These are phyloP conservation scores for Cantharellus anzutake DNA, from an alignment of 768 basidiomycete genomes.

Conservation along the genomic window DNA sequence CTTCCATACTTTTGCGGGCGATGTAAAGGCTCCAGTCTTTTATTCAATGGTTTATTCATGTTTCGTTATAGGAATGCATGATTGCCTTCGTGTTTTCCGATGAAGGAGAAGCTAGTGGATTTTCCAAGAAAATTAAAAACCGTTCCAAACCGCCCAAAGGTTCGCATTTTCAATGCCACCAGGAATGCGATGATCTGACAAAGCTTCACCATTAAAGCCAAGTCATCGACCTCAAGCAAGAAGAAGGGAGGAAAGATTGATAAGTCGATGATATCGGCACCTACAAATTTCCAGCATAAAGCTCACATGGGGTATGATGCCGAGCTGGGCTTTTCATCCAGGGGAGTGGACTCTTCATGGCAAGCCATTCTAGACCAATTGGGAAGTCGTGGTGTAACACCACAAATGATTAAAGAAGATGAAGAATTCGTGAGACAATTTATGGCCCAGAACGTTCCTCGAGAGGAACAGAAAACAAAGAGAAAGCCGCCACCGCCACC, in stretches of 20 bases:
- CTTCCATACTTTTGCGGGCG: conserved; percentile 84
- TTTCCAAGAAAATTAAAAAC: conserved; percentile 66
- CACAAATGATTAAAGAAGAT: conserved; percentile 51
- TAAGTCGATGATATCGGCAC: conserved; percentile 82
- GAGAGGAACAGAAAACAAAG: conserved; percentile 9
- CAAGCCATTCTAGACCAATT: conserved; percentile 47
- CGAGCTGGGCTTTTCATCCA: conserved; percentile 70
- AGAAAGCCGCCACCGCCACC: conserved; percentile 12
- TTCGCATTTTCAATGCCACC: conserved; percentile 15
- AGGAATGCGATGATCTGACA: not conserved
- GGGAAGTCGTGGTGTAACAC: conserved; percentile 42
- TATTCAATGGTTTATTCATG: not conserved
- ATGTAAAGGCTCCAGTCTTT: conserved; percentile 30
- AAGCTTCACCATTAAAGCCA: not conserved
- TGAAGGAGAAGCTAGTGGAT: conserved; percentile 63
- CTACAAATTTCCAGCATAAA: conserved; percentile 65
- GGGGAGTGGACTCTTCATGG: conserved; percentile 86
- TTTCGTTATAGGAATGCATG: conserved; percentile 51
- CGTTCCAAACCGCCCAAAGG: conserved; percentile 42
- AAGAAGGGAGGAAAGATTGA: conserved; percentile 62
- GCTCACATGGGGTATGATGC: conserved; percentile 91
- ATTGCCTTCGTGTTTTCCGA: conserved; percentile 82
- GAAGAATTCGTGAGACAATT: conserved; percentile 83
- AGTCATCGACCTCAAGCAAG: conserved; percentile 13
- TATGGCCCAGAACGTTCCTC: conserved; percentile 31